Conservation (phyloP, 306 rosid species). For the Malus fusca region DNA sequence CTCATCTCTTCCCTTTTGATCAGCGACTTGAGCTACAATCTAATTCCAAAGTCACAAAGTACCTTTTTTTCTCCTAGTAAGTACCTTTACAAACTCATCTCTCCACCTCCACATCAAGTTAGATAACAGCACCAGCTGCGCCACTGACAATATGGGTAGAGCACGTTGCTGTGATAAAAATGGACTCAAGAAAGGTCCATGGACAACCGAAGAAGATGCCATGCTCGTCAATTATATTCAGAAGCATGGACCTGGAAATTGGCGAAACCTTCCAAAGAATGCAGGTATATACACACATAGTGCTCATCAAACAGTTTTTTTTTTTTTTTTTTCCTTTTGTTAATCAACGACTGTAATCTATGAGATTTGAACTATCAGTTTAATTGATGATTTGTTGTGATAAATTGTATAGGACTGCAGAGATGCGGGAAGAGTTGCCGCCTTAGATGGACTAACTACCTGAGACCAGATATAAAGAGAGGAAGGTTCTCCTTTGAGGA, state of each 20-base stretch:
- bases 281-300: conserved; percentile 38
- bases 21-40: conserved; percentile 23
- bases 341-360: neutral
- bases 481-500: conserved; percentile 93
- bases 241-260: conserved; percentile 70
- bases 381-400: neutral
- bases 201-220: conserved; percentile 90
- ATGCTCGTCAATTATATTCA: conserved; percentile 50
- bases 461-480: conserved; percentile 90
- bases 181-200: conserved; percentile 91
- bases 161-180: conserved; percentile 85
- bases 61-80: neutral
- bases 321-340: neutral
- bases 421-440: conserved; percentile 98
- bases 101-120: neutral
- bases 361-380: neutral
- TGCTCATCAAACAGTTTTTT: neutral
- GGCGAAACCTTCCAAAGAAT: conserved; percentile 81
- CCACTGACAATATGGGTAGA: conserved; percentile 60
- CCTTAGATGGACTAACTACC: conserved; percentile 87
- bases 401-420: conserved; percentile 39
- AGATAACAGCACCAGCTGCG: neutral
- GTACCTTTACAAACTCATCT: neutral
- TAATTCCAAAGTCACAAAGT: neutral
- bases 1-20: conserved; percentile 8